These are phyloP conservation scores for Blastomyces percursus DNA, from an alignment of 2,329 filamentous ascomycete genomes.

Conservation along the genomic window DNA sequence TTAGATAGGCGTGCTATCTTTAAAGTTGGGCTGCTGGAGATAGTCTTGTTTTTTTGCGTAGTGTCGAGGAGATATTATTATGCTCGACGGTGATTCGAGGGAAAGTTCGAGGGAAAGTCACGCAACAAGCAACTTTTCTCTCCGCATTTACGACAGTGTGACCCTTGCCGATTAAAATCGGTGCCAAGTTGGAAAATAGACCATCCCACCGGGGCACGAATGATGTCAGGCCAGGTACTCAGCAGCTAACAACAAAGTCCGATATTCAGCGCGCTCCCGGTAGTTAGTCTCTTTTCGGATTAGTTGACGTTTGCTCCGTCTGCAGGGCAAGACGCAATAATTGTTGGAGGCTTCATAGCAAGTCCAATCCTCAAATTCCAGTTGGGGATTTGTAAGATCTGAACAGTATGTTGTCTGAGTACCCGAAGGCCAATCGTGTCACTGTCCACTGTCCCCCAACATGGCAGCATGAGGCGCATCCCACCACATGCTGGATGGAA, in stretches of 20 bases:
- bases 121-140: not conserved
- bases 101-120: not conserved
- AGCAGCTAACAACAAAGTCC: not conserved
- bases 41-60: not conserved
- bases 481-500: not conserved
- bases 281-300: not conserved
- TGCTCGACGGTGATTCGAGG: not conserved
- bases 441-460: not conserved
- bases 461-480: not conserved
- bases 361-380: not conserved
- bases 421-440: not conserved
- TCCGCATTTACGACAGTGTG: not conserved
- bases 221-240: not conserved
- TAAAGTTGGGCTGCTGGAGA: not conserved
- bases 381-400: not conserved
- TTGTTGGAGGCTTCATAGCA: not conserved
- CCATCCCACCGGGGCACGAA: not conserved
- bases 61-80: not conserved
- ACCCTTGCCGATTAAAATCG: not conserved
- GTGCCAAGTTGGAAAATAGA: not conserved
- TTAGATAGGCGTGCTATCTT: not conserved
- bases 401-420: not conserved
- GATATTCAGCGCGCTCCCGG: not conserved
- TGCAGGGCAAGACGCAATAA: too few species aligned
- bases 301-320: too few species aligned